Evolutionary conservation across 192 early-diverging fungal genomes (phyloP).

Genomic region (Phlyctochytrium arcticum): DNA sequence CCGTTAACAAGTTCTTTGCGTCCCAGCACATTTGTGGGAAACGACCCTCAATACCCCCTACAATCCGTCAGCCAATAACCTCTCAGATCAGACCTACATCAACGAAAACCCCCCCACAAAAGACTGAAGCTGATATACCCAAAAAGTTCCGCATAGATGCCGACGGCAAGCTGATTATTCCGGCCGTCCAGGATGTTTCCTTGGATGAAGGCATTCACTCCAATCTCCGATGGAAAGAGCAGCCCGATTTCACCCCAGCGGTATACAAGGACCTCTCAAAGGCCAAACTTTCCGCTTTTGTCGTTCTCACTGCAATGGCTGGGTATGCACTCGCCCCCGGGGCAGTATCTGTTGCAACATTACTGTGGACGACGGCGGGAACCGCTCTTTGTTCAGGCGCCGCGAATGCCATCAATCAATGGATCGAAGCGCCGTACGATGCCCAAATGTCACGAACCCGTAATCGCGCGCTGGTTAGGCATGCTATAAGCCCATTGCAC

Average conservation of each 20-base stretch:
- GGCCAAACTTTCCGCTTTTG: constrained; percentile 80
- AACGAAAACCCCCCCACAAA: too few relatives aligned
- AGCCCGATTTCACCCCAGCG: constrained; percentile 12
- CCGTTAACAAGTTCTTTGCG: too few relatives aligned
- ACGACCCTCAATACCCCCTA: too few relatives aligned
- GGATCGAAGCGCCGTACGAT: constrained; percentile 92
- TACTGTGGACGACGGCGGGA: constrained; percentile 80
- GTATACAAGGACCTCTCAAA: constrained; percentile 80
- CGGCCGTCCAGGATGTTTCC: too few relatives aligned
- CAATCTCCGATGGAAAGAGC: constrained; percentile 11
- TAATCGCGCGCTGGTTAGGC: constrained; percentile 79
- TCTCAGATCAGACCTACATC: too few relatives aligned
- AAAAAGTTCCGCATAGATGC: too few relatives aligned
- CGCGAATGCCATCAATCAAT: constrained; percentile 96
- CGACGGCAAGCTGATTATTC: too few relatives aligned
- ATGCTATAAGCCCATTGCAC: constrained; percentile 64
- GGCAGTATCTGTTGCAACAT: constrained; percentile 45
- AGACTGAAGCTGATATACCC: too few relatives aligned
- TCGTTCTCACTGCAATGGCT: constrained; percentile 90
- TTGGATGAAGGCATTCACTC: too few relatives aligned
- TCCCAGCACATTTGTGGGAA: too few relatives aligned
- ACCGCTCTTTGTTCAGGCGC: constrained; percentile 82
- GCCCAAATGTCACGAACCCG: constrained; percentile 95
- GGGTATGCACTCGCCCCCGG: constrained; percentile 91
- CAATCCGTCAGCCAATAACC: too few relatives aligned